phyloP scores from a whole-genome alignment of 139 green algal genomes.

The Chlorella sp. region DNA sequence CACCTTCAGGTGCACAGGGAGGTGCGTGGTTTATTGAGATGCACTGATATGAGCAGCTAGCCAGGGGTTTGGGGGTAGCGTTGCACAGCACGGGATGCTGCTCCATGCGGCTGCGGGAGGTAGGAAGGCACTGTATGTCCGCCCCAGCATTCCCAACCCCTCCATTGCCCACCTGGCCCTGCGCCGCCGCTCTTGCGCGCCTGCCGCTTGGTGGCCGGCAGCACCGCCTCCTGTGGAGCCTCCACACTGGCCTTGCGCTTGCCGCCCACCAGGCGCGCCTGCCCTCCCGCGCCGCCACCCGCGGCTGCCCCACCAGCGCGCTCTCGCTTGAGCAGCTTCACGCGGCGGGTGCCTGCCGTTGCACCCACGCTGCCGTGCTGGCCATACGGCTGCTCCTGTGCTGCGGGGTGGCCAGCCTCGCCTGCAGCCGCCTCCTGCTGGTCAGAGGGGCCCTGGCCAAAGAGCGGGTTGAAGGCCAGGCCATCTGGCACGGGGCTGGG shows the following conservation, averaged over 20 bases:
- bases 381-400: neutral
- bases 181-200: neutral
- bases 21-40: too few relatives aligned
- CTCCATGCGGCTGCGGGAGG: too few relatives aligned
- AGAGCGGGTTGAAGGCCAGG: neutral
- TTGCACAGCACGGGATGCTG: too few relatives aligned
- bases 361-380: too few relatives aligned
- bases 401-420: neutral
- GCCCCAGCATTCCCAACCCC: too few relatives aligned
- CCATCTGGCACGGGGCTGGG: neutral
- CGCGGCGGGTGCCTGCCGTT: neutral
- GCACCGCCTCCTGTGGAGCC: neutral
- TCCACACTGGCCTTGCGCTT: slow-evolving; percentile 6
- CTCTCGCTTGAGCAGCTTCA: neutral
- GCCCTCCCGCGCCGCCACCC: neutral
- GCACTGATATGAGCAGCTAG: neutral
- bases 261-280: neutral
- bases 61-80: too few relatives aligned
- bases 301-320: neutral
- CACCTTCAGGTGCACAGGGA: too few relatives aligned
- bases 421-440: neutral
- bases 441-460: neutral
- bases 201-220: neutral
- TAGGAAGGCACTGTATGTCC: too few relatives aligned
- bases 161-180: neutral